Evolutionary conservation across 2,329 filamentous ascomycete species (phyloP).

Genomic region (Chrysoporthe deuterocubensis): DNA sequence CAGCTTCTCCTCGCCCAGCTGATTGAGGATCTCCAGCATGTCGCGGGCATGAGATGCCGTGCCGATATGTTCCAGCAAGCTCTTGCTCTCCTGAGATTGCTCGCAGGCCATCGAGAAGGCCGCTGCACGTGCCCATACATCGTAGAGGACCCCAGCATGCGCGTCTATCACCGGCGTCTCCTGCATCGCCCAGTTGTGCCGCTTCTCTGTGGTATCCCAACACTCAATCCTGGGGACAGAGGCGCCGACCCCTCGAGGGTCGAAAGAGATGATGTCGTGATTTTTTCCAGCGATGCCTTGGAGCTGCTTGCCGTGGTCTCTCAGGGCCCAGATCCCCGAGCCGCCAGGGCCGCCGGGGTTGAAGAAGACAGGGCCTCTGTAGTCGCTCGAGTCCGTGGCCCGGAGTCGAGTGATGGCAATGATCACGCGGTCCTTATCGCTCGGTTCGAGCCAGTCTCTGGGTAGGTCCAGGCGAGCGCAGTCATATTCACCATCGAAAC

Average conservation of each 20-base stretch:
- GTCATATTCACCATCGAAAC: slow-evolving; percentile 41
- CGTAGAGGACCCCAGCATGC: slow-evolving; percentile 49
- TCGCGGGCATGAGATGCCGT: slow-evolving; percentile 52
- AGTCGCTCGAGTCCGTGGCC: slow-evolving; percentile 35
- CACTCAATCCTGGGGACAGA: slow-evolving; percentile 57
- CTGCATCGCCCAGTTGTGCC: slow-evolving; percentile 48
- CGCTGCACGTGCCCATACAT: slow-evolving; percentile 47
- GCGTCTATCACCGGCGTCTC: slow-evolving; percentile 51
- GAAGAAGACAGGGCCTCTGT: slow-evolving; percentile 44
- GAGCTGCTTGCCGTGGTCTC: slow-evolving; percentile 39
- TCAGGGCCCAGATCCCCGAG: slow-evolving; percentile 45
- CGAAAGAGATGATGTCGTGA: slow-evolving; percentile 55
- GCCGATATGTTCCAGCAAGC: slow-evolving; percentile 46
- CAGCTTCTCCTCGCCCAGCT: slow-evolving; percentile 47
- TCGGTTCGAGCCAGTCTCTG: slow-evolving; percentile 45
- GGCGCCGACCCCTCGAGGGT: slow-evolving; percentile 56
- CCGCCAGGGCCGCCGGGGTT: slow-evolving; percentile 54
- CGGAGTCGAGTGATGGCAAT: slow-evolving; percentile 44
- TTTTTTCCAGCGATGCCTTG: slow-evolving; percentile 53
- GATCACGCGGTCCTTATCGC: slow-evolving; percentile 39
- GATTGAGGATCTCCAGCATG: slow-evolving; percentile 51
- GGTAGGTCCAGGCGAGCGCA: slow-evolving; percentile 46
- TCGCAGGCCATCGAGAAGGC: slow-evolving; percentile 51
- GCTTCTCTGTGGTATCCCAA: slow-evolving; percentile 49
- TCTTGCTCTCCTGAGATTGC: slow-evolving; percentile 39